These are phyloP conservation scores for Cercospora brassicicola DNA, from an alignment of 2,329 filamentous ascomycete genomes.

Conservation along the genomic window DNA sequence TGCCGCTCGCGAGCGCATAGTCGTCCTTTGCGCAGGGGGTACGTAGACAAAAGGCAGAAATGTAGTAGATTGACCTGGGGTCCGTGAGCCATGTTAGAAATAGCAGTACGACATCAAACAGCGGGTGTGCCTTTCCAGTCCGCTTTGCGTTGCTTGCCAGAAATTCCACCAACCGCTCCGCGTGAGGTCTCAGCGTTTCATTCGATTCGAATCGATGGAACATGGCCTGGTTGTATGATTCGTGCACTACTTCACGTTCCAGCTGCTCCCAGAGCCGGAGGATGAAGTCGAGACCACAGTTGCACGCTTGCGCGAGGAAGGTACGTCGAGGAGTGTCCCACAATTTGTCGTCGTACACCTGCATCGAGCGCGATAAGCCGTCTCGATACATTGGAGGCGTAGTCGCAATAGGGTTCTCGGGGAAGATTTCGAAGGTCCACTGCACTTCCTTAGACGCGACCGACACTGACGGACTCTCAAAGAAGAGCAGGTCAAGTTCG, in stretches of 20 bases:
- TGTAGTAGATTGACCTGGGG: neutral
- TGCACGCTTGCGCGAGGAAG: conserved; percentile 4
- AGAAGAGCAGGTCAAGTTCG: conserved; percentile 5
- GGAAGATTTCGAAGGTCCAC: neutral
- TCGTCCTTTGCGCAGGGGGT: neutral
- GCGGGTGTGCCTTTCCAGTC: neutral
- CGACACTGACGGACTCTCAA: neutral
- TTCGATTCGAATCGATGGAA: neutral
- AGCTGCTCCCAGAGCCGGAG: conserved; percentile 3
- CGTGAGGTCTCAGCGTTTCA: neutral
- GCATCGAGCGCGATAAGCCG: neutral
- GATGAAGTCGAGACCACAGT: neutral
- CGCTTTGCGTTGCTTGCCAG: neutral
- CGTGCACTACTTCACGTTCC: neutral
- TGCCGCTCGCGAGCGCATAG: neutral
- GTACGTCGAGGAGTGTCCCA: neutral
- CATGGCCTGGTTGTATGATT: conserved; percentile 1
- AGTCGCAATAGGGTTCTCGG: neutral
- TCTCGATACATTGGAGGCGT: neutral
- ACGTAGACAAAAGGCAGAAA: conserved; percentile 1
- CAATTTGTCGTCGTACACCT: neutral
- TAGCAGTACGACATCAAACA: neutral
- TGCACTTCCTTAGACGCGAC: neutral
- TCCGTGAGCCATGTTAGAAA: conserved; percentile 4
- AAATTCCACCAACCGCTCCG: neutral